Evolutionary conservation across 73 alveolate genomes (phyloP).

Genomic region (Symbiodinium natans): DNA sequence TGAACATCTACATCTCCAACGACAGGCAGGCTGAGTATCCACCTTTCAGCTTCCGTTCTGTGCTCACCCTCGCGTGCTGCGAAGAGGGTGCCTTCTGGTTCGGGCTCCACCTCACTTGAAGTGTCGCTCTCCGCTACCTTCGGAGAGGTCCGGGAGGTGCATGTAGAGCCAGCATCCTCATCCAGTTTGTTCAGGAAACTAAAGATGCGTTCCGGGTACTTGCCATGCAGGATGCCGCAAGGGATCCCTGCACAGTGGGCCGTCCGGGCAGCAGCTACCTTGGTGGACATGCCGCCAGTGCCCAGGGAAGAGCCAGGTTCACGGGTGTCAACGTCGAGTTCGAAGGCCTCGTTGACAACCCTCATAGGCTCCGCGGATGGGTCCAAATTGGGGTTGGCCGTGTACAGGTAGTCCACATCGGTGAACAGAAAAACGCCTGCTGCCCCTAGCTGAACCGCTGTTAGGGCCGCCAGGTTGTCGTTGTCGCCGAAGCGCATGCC

Average conservation of each 20-base stretch:
- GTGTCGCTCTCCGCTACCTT: background rate
- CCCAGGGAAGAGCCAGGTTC: background rate
- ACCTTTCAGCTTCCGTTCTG: background rate
- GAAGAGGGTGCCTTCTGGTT: background rate
- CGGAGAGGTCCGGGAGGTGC: background rate
- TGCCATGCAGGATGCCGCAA: constrained; percentile 3
- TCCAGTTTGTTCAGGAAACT: background rate
- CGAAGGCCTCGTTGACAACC: background rate
- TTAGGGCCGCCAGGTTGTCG: constrained; percentile 31
- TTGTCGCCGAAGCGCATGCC: constrained; percentile 7
- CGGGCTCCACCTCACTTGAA: background rate
- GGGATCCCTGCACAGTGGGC: constrained; percentile 15
- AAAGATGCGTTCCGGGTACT: background rate
- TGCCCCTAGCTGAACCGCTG: constrained; percentile 5
- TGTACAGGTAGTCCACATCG: constrained; percentile 52
- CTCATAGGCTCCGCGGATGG: constrained; percentile 11
- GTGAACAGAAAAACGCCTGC: constrained; percentile 1
- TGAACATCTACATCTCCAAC: background rate
- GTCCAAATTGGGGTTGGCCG: background rate
- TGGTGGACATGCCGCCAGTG: constrained; percentile 30
- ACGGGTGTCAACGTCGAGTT: constrained; percentile 1
- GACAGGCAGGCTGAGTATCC: constrained; percentile 12
- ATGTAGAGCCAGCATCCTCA: background rate
- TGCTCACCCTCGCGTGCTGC: constrained; percentile 6
- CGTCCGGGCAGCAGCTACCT: constrained; percentile 1